Conservation (phyloP, 352 stramenopile species). For the Globisporangium recalcitrans region DNA sequence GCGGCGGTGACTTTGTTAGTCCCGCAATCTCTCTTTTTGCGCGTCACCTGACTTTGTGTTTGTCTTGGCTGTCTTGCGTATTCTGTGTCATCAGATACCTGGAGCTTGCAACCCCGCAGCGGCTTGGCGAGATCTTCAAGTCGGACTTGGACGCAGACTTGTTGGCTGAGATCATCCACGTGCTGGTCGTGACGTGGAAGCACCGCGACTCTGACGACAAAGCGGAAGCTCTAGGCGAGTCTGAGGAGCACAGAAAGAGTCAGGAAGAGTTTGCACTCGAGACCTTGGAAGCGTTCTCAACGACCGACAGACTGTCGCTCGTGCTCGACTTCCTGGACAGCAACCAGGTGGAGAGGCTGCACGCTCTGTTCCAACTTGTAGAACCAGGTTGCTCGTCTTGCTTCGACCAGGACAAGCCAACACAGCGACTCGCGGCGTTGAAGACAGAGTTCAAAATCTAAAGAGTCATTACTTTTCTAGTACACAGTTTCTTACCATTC, state of each 20-base stretch:
- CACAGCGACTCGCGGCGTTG: neutral
- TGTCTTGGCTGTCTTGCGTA: too few species aligned
- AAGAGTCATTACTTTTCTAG: slow-evolving; percentile 9
- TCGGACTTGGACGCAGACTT: slow-evolving; percentile 69
- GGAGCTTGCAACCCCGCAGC: slow-evolving; percentile 37
- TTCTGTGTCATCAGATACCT: slow-evolving; percentile 43
- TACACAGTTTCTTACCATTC: slow-evolving; percentile 11
- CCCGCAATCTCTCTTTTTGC: neutral
- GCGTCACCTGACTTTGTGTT: neutral
- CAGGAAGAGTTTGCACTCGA: slow-evolving; percentile 32
- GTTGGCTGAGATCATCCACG: slow-evolving; percentile 57
- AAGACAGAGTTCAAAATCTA: slow-evolving; percentile 16
- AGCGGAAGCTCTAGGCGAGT: neutral
- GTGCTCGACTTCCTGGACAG: slow-evolving; percentile 70
- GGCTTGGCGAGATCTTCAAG: slow-evolving; percentile 52
- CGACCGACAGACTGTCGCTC: slow-evolving; percentile 49
- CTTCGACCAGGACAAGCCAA: neutral
- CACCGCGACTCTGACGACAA: slow-evolving; percentile 12
- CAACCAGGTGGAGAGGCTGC: slow-evolving; percentile 48
- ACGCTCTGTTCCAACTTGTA: slow-evolving; percentile 24
- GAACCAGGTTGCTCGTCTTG: neutral
- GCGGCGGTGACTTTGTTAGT: slow-evolving; percentile 22
- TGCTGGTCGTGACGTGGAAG: slow-evolving; percentile 31
- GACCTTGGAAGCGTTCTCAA: slow-evolving; percentile 34
- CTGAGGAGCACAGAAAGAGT: neutral